phyloP scores from a whole-genome alignment of 345 rosid species.

The Lagerstroemia speciosa region DNA sequence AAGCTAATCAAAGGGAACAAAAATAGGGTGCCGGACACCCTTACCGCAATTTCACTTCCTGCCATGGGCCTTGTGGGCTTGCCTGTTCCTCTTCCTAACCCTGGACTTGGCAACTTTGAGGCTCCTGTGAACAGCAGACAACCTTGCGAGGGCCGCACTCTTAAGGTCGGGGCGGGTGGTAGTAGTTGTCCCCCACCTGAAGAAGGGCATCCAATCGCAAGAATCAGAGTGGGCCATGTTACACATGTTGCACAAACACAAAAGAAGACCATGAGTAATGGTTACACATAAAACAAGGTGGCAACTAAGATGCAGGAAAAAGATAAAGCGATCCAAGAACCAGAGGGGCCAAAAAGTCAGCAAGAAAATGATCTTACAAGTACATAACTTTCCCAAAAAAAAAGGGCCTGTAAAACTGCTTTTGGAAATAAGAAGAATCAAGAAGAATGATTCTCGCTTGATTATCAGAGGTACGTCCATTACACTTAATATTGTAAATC shows the following conservation, averaged over 20 bases:
- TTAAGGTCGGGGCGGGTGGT: constrained; percentile 90
- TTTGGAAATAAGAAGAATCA: no score
- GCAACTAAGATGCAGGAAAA: neutral
- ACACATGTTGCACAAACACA: neutral
- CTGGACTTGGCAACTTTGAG: constrained; percentile 81
- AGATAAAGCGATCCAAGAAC: neutral
- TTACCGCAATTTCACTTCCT: constrained; percentile 20
- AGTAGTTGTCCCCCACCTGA: constrained; percentile 76
- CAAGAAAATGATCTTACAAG: neutral
- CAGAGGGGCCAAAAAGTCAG: neutral
- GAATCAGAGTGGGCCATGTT: neutral
- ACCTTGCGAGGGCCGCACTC: constrained; percentile 82
- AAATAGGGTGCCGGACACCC: neutral
- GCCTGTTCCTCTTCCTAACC: constrained; percentile 87
- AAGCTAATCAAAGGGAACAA: neutral
- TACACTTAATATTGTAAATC: no score
- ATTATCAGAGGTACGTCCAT: no score
- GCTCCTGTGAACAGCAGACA: constrained; percentile 70
- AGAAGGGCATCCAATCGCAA: neutral
- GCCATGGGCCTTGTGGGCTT: constrained; percentile 24
- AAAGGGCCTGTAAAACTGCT: no score
- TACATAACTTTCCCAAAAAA: no score
- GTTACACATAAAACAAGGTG: no score
- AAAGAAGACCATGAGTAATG: no score
- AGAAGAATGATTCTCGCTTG: no score